Base-by-base conservation (phyloP, 371 early-diverging fungal species). In the Furculomyces boomerangus region DNA sequence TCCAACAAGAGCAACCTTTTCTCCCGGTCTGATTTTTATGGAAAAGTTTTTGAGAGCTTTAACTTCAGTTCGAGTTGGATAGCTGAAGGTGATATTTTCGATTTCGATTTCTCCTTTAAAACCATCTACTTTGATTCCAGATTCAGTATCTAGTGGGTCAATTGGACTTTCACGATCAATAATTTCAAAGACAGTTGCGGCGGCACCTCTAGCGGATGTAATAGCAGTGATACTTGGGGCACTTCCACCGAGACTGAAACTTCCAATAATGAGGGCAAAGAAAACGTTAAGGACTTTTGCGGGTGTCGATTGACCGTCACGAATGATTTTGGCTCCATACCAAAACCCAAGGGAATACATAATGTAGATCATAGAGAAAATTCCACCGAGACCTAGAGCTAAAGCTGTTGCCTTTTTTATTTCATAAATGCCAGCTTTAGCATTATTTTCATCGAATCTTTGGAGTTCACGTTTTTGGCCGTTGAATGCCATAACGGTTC, bases 401-500 rank as follows among this genome's bases (percentile, higher is more conserved):
- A 74, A 60, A n/a, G 71, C 59, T 55, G 71, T 72, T 1, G 84
- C 81, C 41, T 74, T 71, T 31, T 64, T 67, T 35, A 75, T 58
- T 30, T 81, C 84, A 16, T 72, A 63, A 8, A 61, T 59, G 40
- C 66, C 71, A 2, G 85, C 87, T 30, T 70, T 64, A 20, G 58
- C 64, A 2, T 83, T 63, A 57, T 76, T 65, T 0, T 29, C 45
- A 26, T 66, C 64, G 71, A 88, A 96, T 27, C 77, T 66, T 3
- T 61, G 57, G 14, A 74, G 60, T 56, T 85, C 79, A 20, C 84
- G 77, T 24, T 73, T 62, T 68, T 90, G 84, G 22, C 79, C 78
- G 55, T 80, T 79, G 68, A 92, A 93, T 2, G 92, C 75, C 40
- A 76, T 78, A 29, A 92, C 86, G 13, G 94, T 94, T 47, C 92